Evolutionary conservation across 208 protist species (phyloP).

Genomic region (Borovskyia barvae): DNA sequence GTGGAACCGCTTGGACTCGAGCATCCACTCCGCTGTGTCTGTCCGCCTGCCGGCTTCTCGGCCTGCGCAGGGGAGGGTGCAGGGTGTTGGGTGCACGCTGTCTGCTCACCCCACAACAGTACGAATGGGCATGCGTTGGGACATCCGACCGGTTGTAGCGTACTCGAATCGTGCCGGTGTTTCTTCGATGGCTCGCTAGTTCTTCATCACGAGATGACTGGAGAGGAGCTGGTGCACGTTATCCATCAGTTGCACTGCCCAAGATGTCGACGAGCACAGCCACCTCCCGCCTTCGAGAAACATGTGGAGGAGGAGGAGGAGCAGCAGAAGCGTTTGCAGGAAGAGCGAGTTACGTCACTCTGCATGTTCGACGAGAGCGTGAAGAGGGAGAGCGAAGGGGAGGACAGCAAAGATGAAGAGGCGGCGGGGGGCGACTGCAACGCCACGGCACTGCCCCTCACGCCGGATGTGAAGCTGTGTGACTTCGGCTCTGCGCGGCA

Average conservation of each 20-base stretch:
- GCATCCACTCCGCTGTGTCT: conserved; percentile 26
- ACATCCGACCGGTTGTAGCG: neutral
- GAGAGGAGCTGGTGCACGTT: conserved; percentile 8
- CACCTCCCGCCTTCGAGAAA: neutral
- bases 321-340: neutral
- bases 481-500: conserved; percentile 84
- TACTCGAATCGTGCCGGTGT: conserved; percentile 13
- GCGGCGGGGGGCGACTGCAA: neutral
- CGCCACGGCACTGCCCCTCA: conserved; percentile 3
- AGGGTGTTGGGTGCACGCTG: conserved; percentile 22
- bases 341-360: too few relatives aligned
- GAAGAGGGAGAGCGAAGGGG: too few relatives aligned
- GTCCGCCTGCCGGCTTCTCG: conserved; percentile 8
- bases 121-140: neutral
- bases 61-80: neutral
- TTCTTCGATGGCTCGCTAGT: conserved; percentile 4
- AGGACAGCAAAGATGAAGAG: neutral
- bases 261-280: conserved; percentile 11
- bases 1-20: conserved; percentile 41
- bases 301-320: neutral
- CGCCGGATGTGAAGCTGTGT: conserved; percentile 62
- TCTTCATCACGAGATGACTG: conserved; percentile 24
- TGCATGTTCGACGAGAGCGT: too few relatives aligned
- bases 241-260: conserved; percentile 21
- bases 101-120: neutral